Evolutionary conservation across 2,329 filamentous ascomycete genomes (phyloP).

Genomic region (Fusarium odoratissimum): DNA sequence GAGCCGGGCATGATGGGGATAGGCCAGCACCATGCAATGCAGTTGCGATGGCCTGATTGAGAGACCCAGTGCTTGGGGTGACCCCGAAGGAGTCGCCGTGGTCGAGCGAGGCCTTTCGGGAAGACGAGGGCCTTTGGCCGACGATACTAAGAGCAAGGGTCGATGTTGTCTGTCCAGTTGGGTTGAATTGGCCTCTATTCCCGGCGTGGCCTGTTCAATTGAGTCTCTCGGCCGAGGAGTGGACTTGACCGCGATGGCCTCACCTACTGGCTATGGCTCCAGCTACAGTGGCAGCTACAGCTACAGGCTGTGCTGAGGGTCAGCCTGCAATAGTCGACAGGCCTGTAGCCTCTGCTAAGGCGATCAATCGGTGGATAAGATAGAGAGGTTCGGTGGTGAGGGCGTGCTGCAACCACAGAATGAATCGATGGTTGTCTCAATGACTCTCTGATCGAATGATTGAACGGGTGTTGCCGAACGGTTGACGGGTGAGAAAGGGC

Average conservation of each 20-base stretch:
- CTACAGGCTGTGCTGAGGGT: constrained; percentile 4
- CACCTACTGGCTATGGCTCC: constrained; percentile 4
- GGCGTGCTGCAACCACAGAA: constrained; percentile 19
- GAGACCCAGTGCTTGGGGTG: constrained; percentile 37
- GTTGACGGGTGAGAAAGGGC: constrained; percentile 30
- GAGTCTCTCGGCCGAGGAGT: constrained; percentile 13
- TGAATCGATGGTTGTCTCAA: constrained; percentile 28
- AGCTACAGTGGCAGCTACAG: constrained; percentile 3
- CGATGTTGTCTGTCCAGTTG: neutral
- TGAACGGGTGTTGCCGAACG: constrained; percentile 44
- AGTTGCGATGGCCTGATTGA: constrained; percentile 47
- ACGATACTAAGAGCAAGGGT: constrained; percentile 25
- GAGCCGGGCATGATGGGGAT: constrained; percentile 45
- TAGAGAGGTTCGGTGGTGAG: constrained; percentile 19
- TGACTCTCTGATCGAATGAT: constrained; percentile 42
- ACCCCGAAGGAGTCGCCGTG: constrained; percentile 39
- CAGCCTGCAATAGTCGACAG: constrained; percentile 10
- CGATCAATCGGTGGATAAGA: constrained; percentile 9
- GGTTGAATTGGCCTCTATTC: constrained; percentile 22
- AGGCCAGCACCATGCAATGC: constrained; percentile 47
- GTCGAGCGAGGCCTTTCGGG: constrained; percentile 37
- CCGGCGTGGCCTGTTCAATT: constrained; percentile 13
- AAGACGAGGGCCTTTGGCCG: constrained; percentile 36
- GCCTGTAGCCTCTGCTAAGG: constrained; percentile 15
- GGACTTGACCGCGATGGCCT: constrained; percentile 28